Conservation (phyloP, 768 basidiomycete genomes). For the Lentinula sp. region DNA sequence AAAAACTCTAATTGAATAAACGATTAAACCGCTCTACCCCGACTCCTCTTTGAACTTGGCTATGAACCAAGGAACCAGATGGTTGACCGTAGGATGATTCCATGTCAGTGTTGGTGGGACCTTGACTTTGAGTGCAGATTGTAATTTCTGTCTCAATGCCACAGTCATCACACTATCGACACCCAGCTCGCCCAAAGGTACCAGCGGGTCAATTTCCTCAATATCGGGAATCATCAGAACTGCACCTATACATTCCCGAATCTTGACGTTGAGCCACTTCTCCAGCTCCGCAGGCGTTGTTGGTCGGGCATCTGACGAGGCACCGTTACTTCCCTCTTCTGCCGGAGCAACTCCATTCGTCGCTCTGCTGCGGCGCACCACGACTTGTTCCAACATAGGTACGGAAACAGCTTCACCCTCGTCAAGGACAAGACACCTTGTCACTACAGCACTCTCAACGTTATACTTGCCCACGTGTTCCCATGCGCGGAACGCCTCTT, state of each 20-base stretch:
- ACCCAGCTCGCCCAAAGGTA: background rate
- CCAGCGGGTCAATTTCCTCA: background rate
- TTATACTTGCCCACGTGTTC: background rate
- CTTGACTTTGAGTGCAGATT: background rate
- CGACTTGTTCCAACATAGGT: background rate
- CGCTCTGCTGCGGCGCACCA: background rate
- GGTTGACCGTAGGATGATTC: background rate
- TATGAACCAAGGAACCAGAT: background rate
- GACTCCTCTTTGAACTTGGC: background rate
- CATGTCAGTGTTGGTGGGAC: background rate
- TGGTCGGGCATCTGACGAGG: background rate
- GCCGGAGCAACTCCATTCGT: background rate
- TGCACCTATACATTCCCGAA: background rate
- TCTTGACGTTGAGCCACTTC: background rate
- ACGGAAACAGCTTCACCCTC: background rate
- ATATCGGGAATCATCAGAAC: conserved; percentile 1
- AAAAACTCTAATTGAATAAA: too few species aligned
- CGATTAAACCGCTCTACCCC: background rate
- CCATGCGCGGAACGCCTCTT: background rate
- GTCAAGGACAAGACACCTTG: background rate
- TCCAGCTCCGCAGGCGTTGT: background rate
- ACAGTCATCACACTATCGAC: conserved; percentile 1
- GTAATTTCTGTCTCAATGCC: background rate
- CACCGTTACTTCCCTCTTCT: background rate
- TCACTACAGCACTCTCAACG: background rate